Percentiles rank a stretch among this genome's conserved stretches.
Conservation (phyloP, 345 rosid genomes). For the Melaleuca quinquenervia region DNA sequence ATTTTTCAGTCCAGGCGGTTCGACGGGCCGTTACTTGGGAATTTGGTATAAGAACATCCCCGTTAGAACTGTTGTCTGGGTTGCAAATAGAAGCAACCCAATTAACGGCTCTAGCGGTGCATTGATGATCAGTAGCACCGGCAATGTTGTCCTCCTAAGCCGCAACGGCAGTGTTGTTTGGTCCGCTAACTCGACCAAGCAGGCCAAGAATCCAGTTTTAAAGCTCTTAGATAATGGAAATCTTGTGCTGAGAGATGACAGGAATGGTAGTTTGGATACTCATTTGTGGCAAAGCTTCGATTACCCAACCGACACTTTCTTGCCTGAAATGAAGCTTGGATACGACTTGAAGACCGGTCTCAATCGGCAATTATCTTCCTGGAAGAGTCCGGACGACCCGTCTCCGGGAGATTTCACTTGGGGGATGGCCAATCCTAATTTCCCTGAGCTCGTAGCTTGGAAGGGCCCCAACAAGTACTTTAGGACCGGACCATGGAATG, state of each 20-base stretch:
- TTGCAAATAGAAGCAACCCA: conserved; percentile 28
- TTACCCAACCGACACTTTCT: conserved; percentile 26
- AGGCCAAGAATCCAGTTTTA: conserved; percentile 3
- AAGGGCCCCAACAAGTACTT: not conserved
- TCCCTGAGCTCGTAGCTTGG: conserved; percentile 5
- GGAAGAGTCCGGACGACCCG: conserved; percentile 29
- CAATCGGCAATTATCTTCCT: conserved; percentile 8
- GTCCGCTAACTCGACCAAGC: conserved; percentile 9
- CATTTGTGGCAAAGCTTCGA: conserved; percentile 38
- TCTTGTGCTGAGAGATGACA: conserved; percentile 18
- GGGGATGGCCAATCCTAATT: conserved; percentile 7
- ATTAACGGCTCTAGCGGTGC: conserved; percentile 2
- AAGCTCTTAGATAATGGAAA: conserved; percentile 34
- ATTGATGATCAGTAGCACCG: conserved; percentile 7
- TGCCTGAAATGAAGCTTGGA: conserved; percentile 42
- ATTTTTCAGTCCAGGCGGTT: conserved; percentile 9
- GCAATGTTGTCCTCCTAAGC: conserved; percentile 13
- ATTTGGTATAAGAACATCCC: conserved; percentile 29
- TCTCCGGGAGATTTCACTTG: conserved; percentile 13
- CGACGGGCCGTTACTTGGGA: conserved; percentile 21
- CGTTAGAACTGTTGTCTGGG: conserved; percentile 19
- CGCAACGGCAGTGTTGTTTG: not conserved
- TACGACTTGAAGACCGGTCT: conserved; percentile 2
- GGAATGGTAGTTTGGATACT: not conserved
- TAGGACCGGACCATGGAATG: conserved; percentile 30